phyloP scores from a whole-genome alignment of 108 stramenopile genomes.

The Chaetoceros tenuissimus region DNA sequence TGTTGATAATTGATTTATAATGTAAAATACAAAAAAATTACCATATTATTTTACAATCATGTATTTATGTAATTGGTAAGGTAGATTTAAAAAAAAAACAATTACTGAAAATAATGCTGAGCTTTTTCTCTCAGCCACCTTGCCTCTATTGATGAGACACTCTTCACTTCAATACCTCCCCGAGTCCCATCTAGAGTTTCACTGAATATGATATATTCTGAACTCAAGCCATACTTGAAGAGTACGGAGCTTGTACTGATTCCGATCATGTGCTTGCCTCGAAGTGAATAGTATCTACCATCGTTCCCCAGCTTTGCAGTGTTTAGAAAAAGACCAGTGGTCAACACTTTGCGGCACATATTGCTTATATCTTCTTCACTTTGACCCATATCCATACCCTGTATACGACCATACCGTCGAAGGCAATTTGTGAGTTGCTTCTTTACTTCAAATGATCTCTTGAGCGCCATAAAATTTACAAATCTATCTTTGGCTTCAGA shows the following conservation, averaged over 20 bases:
- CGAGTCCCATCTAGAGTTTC: conserved; percentile 70
- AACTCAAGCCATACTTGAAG: conserved; percentile 36
- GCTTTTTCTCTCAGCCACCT: conserved; percentile 94
- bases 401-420: conserved; percentile 32
- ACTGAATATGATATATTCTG: conserved; percentile 73
- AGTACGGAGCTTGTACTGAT: conserved; percentile 56
- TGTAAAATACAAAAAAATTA: too few species aligned
- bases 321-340: conserved; percentile 92
- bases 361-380: conserved; percentile 46
- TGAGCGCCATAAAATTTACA: conserved; percentile 64
- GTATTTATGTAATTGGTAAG: too few species aligned
- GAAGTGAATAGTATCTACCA: conserved; percentile 89
- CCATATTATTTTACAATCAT: too few species aligned
- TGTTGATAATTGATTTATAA: too few species aligned
- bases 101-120: conserved; percentile 89
- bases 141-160: conserved; percentile 80
- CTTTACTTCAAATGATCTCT: conserved; percentile 61
- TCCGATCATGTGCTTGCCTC: conserved; percentile 62
- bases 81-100: too few species aligned
- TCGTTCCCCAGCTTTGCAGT: conserved; percentile 87
- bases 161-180: conserved; percentile 79
- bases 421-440: conserved; percentile 67
- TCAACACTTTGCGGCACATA: conserved; percentile 73
- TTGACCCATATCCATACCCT: conserved; percentile 30
- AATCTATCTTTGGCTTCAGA: conserved; percentile 79